phyloP scores from a whole-genome alignment of 768 basidiomycete species.

The Lentinula guzmanii region DNA sequence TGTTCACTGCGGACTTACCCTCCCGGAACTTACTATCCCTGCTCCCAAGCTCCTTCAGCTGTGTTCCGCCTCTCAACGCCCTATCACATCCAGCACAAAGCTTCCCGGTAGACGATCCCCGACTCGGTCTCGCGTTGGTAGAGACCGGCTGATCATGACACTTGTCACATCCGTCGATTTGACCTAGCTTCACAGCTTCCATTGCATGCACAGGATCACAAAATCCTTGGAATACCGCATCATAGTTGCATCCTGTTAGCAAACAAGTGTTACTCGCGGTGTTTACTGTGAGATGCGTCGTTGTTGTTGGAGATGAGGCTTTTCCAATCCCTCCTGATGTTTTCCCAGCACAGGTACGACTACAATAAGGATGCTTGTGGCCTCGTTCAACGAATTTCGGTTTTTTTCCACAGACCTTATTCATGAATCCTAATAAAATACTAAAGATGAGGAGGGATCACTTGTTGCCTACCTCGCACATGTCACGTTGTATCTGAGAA shows the following conservation, averaged over 20 bases:
- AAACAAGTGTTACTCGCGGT: background rate
- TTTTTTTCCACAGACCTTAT: constrained; percentile 25
- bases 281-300: background rate
- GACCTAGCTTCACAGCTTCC: background rate
- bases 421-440: too few species aligned
- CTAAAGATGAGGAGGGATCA: too few species aligned
- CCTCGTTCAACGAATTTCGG: constrained; percentile 30
- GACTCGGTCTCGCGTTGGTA: background rate
- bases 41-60: background rate
- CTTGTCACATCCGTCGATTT: constrained; percentile 18
- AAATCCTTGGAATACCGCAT: background rate
- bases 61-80: constrained; percentile 18
- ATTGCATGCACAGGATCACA: background rate
- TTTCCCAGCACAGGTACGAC: constrained; percentile 30
- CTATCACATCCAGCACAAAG: constrained; percentile 29
- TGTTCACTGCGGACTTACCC: background rate
- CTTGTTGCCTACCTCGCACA: too few species aligned
- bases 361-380: constrained; percentile 26
- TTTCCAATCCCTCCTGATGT: background rate
- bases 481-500: background rate
- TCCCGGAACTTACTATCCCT: background rate
- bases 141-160: constrained; percentile 18
- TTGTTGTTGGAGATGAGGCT: background rate
- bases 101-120: constrained; percentile 9
- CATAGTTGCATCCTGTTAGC: background rate